A percentile compares a stretch with the other conserved stretches of the same genome.
These are phyloP conservation scores for Talaromyces funiculosus DNA, from an alignment of 2,329 filamentous ascomycete genomes.

Conservation along the genomic window DNA sequence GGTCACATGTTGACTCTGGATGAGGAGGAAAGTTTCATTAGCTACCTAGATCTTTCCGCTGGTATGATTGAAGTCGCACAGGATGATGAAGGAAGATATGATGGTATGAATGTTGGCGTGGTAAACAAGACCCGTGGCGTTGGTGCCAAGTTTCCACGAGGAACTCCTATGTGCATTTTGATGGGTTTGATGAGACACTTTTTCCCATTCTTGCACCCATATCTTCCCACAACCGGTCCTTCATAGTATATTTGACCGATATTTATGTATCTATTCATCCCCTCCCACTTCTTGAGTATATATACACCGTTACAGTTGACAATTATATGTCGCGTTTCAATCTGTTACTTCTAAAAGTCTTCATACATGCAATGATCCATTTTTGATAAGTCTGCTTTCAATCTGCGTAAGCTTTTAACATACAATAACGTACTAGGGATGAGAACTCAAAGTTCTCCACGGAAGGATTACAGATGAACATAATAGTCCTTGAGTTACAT, in stretches of 20 bases:
- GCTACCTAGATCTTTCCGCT: constrained; percentile 44
- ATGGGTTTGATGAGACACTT: constrained; percentile 28
- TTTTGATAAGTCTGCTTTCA: too few species aligned
- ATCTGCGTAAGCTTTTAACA: too few species aligned
- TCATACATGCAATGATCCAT: too few species aligned
- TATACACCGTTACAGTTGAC: not conserved
- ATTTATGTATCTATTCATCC: too few species aligned
- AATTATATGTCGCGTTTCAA: not conserved
- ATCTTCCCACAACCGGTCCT: constrained; percentile 21
- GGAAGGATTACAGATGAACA: too few species aligned
- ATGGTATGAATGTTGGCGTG: constrained; percentile 21
- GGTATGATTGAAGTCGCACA: constrained; percentile 48
- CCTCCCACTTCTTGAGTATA: not conserved
- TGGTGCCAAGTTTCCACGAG: constrained; percentile 29
- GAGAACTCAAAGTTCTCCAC: too few species aligned
- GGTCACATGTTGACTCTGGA: constrained; percentile 40
- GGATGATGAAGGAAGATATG: constrained; percentile 23
- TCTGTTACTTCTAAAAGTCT: too few species aligned
- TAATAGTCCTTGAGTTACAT: not conserved
- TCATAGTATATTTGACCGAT: not conserved
- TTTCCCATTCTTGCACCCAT: constrained; percentile 32
- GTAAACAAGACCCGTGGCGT: constrained; percentile 21
- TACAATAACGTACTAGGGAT: too few species aligned
- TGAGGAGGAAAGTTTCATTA: constrained; percentile 35
- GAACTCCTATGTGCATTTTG: constrained; percentile 29